Conservation (phyloP, 306 rosid genomes). For the Oemleria cerasiformis region DNA sequence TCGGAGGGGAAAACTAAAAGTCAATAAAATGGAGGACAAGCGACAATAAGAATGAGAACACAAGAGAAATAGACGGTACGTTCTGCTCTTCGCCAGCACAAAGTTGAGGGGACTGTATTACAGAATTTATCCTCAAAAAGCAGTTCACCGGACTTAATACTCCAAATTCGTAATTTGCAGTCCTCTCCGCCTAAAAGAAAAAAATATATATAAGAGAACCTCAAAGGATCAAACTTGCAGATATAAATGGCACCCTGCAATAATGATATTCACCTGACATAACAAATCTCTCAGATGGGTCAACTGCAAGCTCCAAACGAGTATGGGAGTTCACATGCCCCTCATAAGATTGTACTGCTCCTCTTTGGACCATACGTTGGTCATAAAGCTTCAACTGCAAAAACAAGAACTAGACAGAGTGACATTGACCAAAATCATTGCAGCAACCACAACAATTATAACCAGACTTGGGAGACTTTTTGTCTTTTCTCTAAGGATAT, state of each 20-base stretch:
- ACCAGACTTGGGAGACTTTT: not conserved
- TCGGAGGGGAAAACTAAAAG: slow-evolving; percentile 14
- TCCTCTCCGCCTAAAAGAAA: slow-evolving; percentile 80
- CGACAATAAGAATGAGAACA: slow-evolving; percentile 13
- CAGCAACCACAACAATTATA: not conserved
- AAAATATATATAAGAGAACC: slow-evolving; percentile 1
- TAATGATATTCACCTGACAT: slow-evolving; percentile 59
- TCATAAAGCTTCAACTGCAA: slow-evolving; percentile 76
- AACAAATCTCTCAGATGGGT: slow-evolving; percentile 74
- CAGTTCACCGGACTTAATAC: slow-evolving; percentile 79
- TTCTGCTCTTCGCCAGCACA: slow-evolving; percentile 55
- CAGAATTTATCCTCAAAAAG: slow-evolving; percentile 81
- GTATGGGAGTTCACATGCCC: slow-evolving; percentile 82
- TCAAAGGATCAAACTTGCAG: slow-evolving; percentile 9
- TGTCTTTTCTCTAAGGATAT: not conserved
- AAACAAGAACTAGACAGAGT: slow-evolving; percentile 2
- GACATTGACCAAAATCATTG: slow-evolving; percentile 11
- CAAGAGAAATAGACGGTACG: slow-evolving; percentile 17
- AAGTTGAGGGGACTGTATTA: slow-evolving; percentile 52
- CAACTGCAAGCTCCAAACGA: slow-evolving; percentile 67
- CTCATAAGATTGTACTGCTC: slow-evolving; percentile 75
- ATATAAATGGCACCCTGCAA: slow-evolving; percentile 12
- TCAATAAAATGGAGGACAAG: slow-evolving; percentile 17
- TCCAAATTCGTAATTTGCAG: slow-evolving; percentile 75
- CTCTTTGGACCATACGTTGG: slow-evolving; percentile 71